A percentile compares a stretch with the other conserved stretches of the same genome.
These are phyloP conservation scores for Paramecium sonneborni DNA, from an alignment of 73 alveolate species.

Conservation along the genomic window DNA sequence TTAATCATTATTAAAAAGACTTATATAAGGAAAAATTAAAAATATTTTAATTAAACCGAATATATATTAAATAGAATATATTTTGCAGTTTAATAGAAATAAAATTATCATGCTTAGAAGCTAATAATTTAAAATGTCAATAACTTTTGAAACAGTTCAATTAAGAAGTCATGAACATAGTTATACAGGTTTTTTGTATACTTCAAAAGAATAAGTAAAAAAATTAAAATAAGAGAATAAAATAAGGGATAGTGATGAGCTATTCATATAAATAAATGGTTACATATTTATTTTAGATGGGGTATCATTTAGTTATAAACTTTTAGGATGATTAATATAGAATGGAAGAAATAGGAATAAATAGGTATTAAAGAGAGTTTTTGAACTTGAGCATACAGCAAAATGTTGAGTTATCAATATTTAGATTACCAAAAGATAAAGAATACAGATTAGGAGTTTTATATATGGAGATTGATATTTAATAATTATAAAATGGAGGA, in stretches of 20 bases:
- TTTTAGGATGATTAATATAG: neutral
- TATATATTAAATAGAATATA: too few species aligned
- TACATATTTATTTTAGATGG: neutral
- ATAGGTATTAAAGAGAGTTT: neutral
- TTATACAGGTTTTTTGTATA: neutral
- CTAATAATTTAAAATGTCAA: constrained; percentile 51
- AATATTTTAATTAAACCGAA: too few species aligned
- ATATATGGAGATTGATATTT: neutral
- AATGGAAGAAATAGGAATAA: neutral
- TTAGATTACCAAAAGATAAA: constrained; percentile 17
- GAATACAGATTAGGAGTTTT: neutral
- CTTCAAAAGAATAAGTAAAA: neutral
- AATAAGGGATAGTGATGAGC: neutral
- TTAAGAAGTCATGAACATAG: neutral
- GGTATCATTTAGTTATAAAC: neutral
- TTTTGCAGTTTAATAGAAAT: too few species aligned
- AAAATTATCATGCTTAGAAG: too few species aligned
- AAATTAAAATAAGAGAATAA: neutral
- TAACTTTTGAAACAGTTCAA: neutral
- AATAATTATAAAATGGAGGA: neutral
- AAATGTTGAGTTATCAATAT: neutral
- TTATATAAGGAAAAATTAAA: neutral
- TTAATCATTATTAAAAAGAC: neutral
- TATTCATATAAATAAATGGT: neutral
- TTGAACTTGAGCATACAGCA: neutral